Evolutionary conservation across 441 rosid species (phyloP), one percentile per base, ranked within the genome.

Genomic region (Biscutella auriculata): DNA sequence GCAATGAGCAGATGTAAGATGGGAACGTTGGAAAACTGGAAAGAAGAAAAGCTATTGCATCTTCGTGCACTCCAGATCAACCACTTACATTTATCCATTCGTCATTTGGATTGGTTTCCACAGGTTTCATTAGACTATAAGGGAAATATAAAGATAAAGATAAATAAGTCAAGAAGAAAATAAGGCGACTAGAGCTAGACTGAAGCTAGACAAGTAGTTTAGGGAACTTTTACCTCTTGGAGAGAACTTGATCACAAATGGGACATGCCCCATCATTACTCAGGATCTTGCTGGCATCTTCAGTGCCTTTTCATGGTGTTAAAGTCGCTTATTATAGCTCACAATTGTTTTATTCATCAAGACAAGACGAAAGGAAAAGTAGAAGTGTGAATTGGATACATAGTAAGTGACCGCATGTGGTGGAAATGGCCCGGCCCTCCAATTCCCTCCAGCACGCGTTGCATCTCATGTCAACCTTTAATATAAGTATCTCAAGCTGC

Each of bases 361-460:
- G n/a, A n/a, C n/a, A n/a, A n/a, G n/a, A n/a, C n/a, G n/a, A n/a
- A 25, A 40, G 5, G 33, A 29, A 21, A 30, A 15, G 34, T n/a
- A 46, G 10, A 45, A 33, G 10, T 28, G 10, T 37, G 12, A 59
- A 33, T 48, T 12, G 82, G 81, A 79, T 88, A 92, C 96, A 93
- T 64, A 89, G 69, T 35, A 93, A 75, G 63, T 93, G 96, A 54
- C 95, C 97, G 40, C 97, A 92, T n/a, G 95, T 84, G 34, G 99
- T 89, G 65, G 87, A 60, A 64, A 93, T 53, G 5, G 99, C 99
- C 41, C 85, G 84, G 52, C 95, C 96, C 68, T 89, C 96, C 72
- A 93, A 66, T 65, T 93, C 97, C 64, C 86, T 85, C 99, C 98
- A 89, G 68, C 99, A 93, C 0, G 89, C 86, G 12, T 89, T 89